phyloP scores from a whole-genome alignment of 2,329 filamentous ascomycete species.

The Neurospora sp. region DNA sequence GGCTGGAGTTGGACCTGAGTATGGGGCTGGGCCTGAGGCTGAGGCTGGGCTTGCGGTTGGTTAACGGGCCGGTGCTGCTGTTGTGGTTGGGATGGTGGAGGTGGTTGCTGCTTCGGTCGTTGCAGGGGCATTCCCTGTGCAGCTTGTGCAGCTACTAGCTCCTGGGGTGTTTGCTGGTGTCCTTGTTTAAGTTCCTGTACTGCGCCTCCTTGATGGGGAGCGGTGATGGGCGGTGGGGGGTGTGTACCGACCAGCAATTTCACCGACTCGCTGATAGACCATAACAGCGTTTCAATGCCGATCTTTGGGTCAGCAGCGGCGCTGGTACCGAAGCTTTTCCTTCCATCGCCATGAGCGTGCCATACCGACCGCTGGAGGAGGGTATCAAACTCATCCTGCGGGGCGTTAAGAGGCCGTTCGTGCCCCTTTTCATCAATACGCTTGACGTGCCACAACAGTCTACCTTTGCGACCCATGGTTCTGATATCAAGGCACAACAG shows the following conservation, averaged over 20 bases:
- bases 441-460: conserved; percentile 20
- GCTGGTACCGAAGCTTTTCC: conserved; percentile 37
- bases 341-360: conserved; percentile 32
- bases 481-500: conserved; percentile 42
- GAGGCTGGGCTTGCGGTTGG: not conserved
- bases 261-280: conserved; percentile 37
- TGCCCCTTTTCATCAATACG: conserved; percentile 4
- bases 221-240: conserved; percentile 3
- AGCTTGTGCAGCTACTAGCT: not conserved
- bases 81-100: not conserved
- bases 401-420: conserved; percentile 19
- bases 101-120: not conserved
- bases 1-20: not conserved
- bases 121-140: not conserved
- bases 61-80: not conserved
- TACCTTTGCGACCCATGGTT: conserved; percentile 36
- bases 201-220: not conserved
- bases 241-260: conserved; percentile 21
- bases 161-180: not conserved
- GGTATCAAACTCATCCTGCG: conserved; percentile 26
- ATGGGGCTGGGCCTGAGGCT: not conserved
- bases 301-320: conserved; percentile 33
- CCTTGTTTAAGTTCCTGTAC: not conserved
- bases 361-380: conserved; percentile 35
- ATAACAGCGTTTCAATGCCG: conserved; percentile 36